Evolutionary conservation across 2,329 filamentous ascomycete species (phyloP), one percentile per base, ranked within the genome.

Genomic region (Fonsecaea erecta): DNA sequence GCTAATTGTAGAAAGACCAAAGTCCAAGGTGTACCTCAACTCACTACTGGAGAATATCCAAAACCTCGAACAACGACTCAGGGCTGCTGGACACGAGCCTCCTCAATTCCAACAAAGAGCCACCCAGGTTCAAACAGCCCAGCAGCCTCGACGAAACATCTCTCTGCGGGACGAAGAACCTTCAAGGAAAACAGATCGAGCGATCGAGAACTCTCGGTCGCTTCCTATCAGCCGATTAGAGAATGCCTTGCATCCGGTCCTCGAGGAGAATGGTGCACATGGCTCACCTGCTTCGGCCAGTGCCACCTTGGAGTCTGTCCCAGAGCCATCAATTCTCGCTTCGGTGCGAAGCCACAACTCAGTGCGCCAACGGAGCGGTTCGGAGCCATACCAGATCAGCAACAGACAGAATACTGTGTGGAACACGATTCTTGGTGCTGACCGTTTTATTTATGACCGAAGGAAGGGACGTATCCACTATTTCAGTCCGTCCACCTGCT

Each of bases 401-500:
- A 52, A 52, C 48, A 4, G 28, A 30, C 16, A 52, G 18, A 26
- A 11, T 18, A 52, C 48, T 3, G 18, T 52, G 7, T 52, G 48
- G 48, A 52, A 5, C 14, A 9, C 28, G 9, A 52, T 52, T 21
- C 37, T 35, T 56, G 53, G 53, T 7, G 28, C 53, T 35, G 53
- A 56, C 32, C 53, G 53, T 2, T 32, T 56, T 26, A 26, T 56
- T 14, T 56, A 56, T 32, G 53, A 56, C 53, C 35, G n/a, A 56
- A 26, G n/a, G 16, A 56, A 32, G n/a, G 53, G 53, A 3, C 53
- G 53, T 24, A 37, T 56, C 53, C 53, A 56, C 53, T 56, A 56
- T n/a, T 56, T 56, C 28, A 56, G 53, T 56, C 53, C 53, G 4
- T 56, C 53, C 5, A 56, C 53, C 28, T 56, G 53, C 34, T 56